phyloP scores from a whole-genome alignment of 1,139 yeast species.

The Kodamaea ohmeri region DNA sequence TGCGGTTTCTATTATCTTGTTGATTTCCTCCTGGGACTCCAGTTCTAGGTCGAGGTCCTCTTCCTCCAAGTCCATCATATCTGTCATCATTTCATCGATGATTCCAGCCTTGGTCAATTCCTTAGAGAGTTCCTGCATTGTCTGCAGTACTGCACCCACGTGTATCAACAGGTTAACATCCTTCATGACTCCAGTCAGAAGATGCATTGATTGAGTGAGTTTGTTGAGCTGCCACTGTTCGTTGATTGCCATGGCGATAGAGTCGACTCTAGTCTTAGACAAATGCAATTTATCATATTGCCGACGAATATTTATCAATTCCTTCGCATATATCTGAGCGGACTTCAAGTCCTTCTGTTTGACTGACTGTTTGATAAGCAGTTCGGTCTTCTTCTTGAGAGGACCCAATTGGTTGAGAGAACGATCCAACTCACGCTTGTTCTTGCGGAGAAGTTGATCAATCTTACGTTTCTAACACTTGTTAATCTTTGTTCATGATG shows the following conservation, averaged over 20 bases:
- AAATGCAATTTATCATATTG: conserved; percentile 73
- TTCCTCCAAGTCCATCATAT: conserved; percentile 69
- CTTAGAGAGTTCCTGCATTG: conserved; percentile 83
- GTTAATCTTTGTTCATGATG: conserved; percentile 1
- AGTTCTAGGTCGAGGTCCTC: conserved; percentile 53
- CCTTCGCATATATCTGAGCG: conserved; percentile 79
- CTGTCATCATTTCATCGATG: conserved; percentile 94
- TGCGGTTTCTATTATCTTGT: conserved; percentile 45
- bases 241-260: conserved; percentile 83
- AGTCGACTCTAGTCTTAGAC: conserved; percentile 82
- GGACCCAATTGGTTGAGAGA: conserved; percentile 65
- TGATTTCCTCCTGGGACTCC: conserved; percentile 68
- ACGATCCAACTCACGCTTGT: conserved; percentile 77
- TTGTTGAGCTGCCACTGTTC: conserved; percentile 89
- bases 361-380: conserved; percentile 71
- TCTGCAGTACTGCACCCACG: conserved; percentile 76
- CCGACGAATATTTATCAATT: conserved; percentile 68
- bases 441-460: conserved; percentile 76
- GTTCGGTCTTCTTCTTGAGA: conserved; percentile 71
- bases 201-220: conserved; percentile 76
- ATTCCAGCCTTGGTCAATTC: conserved; percentile 91
- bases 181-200: conserved; percentile 79
- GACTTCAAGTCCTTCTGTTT: conserved; percentile 72
- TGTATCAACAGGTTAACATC: conserved; percentile 80
- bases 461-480: conserved; percentile 65